Conservation (phyloP, 116 monocot genomes). For the Trichopus zeylanicus region DNA sequence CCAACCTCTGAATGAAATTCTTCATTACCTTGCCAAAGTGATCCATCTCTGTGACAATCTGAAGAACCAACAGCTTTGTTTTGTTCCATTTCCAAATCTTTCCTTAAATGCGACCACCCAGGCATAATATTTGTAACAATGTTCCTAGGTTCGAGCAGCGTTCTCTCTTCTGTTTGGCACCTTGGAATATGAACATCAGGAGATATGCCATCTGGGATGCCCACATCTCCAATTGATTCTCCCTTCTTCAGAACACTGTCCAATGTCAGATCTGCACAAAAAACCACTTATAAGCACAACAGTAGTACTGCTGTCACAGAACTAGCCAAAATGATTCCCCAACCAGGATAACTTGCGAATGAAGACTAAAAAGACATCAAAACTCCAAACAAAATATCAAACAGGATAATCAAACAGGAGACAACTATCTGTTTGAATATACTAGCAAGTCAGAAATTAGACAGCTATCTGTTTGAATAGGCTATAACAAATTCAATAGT, state of each 20-base stretch:
- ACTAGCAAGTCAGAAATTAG: no score
- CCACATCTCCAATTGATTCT: constrained; percentile 14
- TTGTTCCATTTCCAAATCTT: constrained; percentile 23
- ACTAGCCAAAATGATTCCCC: no score
- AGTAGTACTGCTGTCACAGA: no score
- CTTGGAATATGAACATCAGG: constrained; percentile 19
- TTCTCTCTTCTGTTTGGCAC: constrained; percentile 6
- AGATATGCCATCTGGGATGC: constrained; percentile 19
- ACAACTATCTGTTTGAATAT: no score
- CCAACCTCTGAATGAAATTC: constrained; percentile 20
- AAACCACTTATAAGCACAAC: background rate
- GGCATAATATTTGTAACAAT: constrained; percentile 16
- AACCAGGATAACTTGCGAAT: no score
- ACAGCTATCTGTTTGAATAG: no score
- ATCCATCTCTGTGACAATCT: constrained; percentile 20
- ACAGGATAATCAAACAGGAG: no score
- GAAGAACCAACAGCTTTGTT: constrained; percentile 9
- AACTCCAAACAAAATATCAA: no score
- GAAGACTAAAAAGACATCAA: no score
- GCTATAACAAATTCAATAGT: no score
- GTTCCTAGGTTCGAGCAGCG: constrained; percentile 20
- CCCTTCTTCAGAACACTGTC: constrained; percentile 3
- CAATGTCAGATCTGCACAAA: background rate
- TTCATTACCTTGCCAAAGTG: constrained; percentile 15
- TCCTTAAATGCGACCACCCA: constrained; percentile 16